Evolutionary conservation across 1,284 basidiomycete genomes (phyloP), one percentile per base, ranked within the genome.

Genomic region (Ganoderma sinense): DNA sequence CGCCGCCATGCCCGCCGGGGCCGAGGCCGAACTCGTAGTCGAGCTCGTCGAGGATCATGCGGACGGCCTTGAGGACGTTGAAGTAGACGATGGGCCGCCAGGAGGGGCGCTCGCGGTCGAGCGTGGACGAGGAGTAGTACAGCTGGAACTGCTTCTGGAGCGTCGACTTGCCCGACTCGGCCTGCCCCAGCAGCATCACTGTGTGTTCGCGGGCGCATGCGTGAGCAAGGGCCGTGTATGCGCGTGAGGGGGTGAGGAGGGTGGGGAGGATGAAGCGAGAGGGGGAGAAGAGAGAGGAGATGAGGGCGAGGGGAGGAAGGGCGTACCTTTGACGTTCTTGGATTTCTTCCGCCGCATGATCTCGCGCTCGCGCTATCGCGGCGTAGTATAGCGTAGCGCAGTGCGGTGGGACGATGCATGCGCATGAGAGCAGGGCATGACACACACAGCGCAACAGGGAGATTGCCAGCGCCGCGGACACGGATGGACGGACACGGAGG

Each of bases 91-190:
- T 89, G 2, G 92, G 91, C 33, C 88, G 86, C 93, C 93, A 94
- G 20, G 87, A 87, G 0, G 90, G 88, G 26, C 90, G 88, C 80
- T 92, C 91, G 67, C 83, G 80, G 69, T 94, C 91, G 59, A 94
- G 84, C 0, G 88, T 83, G 68, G 88, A 84, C 8, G 91, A 89
- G 2, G 92, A 88, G 75, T 94, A 93, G 80, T 90, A 90, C 1
- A 94, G 84, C 76, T 94, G 93, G 76, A 94, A 93, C 79, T 93
- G 92, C 77, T 94, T 69, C 33, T 69, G 68, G 45, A 94, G 84
- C 1, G 92, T 94, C n/a, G 91, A 93, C 79, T 94, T 94, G 73
- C 93, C 93, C 43, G 91, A 93, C 83, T 94, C 93, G 58, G 93
- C 93, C 77, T 94, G 93, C 13, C 93, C 93, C 40, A 94, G 85